Evolutionary conservation across 345 rosid species (phyloP), one percentile per base, ranked within the genome.

Genomic region (Aquilaria malaccensis): DNA sequence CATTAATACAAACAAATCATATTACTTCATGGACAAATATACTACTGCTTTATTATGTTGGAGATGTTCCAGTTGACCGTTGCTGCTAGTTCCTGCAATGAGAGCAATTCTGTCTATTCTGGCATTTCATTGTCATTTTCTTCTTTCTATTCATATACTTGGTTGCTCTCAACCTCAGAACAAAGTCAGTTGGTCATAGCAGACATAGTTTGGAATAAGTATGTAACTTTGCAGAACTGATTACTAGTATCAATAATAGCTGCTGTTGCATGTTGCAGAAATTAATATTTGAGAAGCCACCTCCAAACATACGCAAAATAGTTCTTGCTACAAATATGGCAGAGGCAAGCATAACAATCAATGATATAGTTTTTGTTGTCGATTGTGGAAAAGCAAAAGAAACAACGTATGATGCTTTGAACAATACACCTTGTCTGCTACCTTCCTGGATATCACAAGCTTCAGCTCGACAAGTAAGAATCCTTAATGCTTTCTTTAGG

Each of bases 341-440:
- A 9, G 99, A 94, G 75, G 96, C 99, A 50, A 90, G 99, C 71
- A 94, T 94, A 62, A 94, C 99, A 56, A 90, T 94, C 73, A 90
- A 90, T 55, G 97, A 94, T 71, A 53, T 90, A 58, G 99, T 94
- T 69, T 94, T 86, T 72, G 99, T 94, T 43, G 84, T 94, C 65
- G 99, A 94, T 67, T 90, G 97, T 74, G 99, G 99, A 60, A 94
- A 94, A 74, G 99, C 97, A 9, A 94, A 94, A 81, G 99, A 94
- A 79, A 94, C 99, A 56, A 85, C 95, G n/a, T 94, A 94, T 72
- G 99, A 94, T 79, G 99, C 97, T 65, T 72, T 94, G 78, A 94
- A 94, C 74, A 94, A 94, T 78, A 94, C 97, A 32, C 99, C 97
- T n/a, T 94, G 97, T 79, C 73, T 94, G 72, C 82, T 94, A 57